Conservation (phyloP, 441 rosid genomes). For the Biscutella auriculata region DNA sequence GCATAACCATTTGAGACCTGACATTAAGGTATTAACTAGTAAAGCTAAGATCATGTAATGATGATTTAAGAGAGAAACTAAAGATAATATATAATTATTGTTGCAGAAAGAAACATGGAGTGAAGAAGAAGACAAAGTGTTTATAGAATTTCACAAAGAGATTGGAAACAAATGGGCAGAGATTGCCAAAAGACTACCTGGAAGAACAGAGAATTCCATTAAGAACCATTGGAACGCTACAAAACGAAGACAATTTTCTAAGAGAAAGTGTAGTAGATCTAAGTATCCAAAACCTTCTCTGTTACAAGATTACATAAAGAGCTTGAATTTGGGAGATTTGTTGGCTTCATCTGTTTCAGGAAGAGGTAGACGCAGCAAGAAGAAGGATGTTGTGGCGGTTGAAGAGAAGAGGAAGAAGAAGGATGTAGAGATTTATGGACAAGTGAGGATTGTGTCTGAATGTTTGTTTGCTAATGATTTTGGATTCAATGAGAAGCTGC, state of each 20-base stretch:
- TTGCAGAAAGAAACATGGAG: slow-evolving; percentile 80
- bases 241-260: slow-evolving; percentile 74
- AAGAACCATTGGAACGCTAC: slow-evolving; percentile 99
- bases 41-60: background rate
- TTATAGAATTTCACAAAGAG: slow-evolving; percentile 62
- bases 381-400: background rate
- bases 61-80: background rate
- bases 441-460: slow-evolving; percentile 12
- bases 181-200: slow-evolving; percentile 80
- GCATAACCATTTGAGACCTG: slow-evolving; percentile 88
- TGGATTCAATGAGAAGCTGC: slow-evolving; percentile 53
- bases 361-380: slow-evolving; percentile 13
- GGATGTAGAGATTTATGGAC: slow-evolving; percentile 6
- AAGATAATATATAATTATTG: background rate
- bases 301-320: slow-evolving; percentile 88
- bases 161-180: slow-evolving; percentile 98
- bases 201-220: slow-evolving; percentile 91
- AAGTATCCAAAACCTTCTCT: slow-evolving; percentile 61
- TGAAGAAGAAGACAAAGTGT: slow-evolving; percentile 75
- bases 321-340: slow-evolving; percentile 40
- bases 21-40: slow-evolving; percentile 49
- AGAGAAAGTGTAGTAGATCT: slow-evolving; percentile 65
- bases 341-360: slow-evolving; percentile 15
- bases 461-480: slow-evolving; percentile 29
- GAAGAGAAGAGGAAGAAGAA: slow-evolving; percentile 4